Base-by-base conservation (phyloP, 306 rosid species). In the Ormosia emarginata region DNA sequence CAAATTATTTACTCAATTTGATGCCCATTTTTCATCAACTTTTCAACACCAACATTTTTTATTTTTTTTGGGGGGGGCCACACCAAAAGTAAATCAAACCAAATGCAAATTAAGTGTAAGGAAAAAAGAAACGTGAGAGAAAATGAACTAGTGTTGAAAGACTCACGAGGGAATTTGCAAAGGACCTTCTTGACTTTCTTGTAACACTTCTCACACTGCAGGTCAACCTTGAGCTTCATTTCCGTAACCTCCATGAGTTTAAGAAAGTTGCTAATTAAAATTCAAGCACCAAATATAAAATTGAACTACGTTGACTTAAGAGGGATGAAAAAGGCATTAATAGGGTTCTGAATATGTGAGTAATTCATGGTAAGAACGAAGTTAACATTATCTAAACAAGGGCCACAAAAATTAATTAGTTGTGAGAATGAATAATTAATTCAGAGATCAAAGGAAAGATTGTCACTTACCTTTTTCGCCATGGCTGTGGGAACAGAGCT, bases 221-320 rank as follows among this genome's bases (percentile, higher is more conserved):
- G n/a, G n/a, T n/a, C 93, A 61, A 87, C 98, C 84, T 85, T 86
- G 40, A 93, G 89, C 74, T 47, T 77, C 98, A 91, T 91, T 53
- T 4, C 61, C 15, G 84, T 76, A 36, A 39, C 82, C 85, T 89
- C 73, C 58, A 56, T 37, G 37, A 41, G 10, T 14, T 30, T 52
- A 67, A 30, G 17, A 17, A 67, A 58, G 1, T 12, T 3, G 34
- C n/a, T 37, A 15, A 47, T n/a, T 7, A 41, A 59, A 80, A 80
- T 44, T 10, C 3, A 30, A 53, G 11, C 67, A 63, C 2, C 24
- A 30, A 12, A 67, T 65, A 3, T 5, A 0, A 33, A 24, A n/a
- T 34, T 24, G 24, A 44, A 58, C 36, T 12, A n/a, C 46, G 34
- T 44, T 32, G 15, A 24, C n/a, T 30, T 29, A 44, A 32, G 61